Evolutionary conservation across 148 eudicot species (phyloP).

Genomic region (Euryodendron excelsum): DNA sequence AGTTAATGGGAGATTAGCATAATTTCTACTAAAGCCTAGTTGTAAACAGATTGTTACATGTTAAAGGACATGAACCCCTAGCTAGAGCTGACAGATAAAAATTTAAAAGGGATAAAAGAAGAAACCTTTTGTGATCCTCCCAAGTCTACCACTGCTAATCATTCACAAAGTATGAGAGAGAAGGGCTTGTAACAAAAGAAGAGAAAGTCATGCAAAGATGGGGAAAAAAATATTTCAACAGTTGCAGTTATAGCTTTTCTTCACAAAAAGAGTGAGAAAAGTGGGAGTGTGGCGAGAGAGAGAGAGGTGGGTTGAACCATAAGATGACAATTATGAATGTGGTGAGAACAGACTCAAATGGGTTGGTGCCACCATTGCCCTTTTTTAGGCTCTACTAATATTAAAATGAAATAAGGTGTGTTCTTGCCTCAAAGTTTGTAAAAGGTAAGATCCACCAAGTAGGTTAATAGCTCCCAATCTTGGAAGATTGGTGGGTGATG

Average conservation of each 20-base stretch:
- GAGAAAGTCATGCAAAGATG: slow-evolving; percentile 2
- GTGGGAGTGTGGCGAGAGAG: slow-evolving; percentile 3
- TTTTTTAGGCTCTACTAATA: background rate
- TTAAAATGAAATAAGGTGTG: slow-evolving; percentile 4
- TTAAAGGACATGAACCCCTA: slow-evolving; percentile 9
- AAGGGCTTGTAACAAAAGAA: slow-evolving; percentile 7
- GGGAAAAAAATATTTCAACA: background rate
- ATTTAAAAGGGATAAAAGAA: background rate
- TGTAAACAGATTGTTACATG: background rate
- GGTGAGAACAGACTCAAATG: slow-evolving; percentile 29
- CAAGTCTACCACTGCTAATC: slow-evolving; percentile 10
- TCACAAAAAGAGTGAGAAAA: slow-evolving; percentile 12
- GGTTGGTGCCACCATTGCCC: slow-evolving; percentile 27
- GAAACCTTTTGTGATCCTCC: slow-evolving; percentile 14
- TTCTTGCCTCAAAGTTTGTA: slow-evolving; percentile 38
- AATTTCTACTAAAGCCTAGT: slow-evolving; percentile 7
- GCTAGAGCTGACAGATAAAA: slow-evolving; percentile 1
- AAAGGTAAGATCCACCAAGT: slow-evolving; percentile 26
- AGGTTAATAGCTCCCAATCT: slow-evolving; percentile 17
- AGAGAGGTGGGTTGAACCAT: slow-evolving; percentile 27
- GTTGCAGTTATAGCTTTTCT: slow-evolving; percentile 15
- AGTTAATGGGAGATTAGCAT: slow-evolving; percentile 3
- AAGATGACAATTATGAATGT: slow-evolving; percentile 44
- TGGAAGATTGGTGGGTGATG: slow-evolving; percentile 15
- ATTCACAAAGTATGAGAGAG: slow-evolving; percentile 12